Conservation (phyloP, 2,329 filamentous ascomycete genomes). For the Fusarium sarcochroum region DNA sequence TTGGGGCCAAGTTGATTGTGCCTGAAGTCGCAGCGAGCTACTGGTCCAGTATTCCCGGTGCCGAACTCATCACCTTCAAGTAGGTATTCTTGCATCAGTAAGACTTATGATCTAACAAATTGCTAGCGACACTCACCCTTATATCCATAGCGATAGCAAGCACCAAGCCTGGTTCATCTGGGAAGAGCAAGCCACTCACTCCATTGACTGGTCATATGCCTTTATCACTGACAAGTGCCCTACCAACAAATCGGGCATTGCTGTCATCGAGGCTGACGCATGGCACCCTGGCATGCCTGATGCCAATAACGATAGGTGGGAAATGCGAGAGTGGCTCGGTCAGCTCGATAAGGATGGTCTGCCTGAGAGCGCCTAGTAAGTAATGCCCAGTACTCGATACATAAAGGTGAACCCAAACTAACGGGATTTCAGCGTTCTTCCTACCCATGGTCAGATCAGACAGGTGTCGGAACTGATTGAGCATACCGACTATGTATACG, state of each 20-base stretch:
- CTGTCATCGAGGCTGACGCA: constrained; percentile 14
- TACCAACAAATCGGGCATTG: constrained; percentile 7
- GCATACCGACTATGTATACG: constrained; percentile 17
- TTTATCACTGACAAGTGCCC: constrained; percentile 20
- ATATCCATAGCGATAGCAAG: constrained; percentile 7
- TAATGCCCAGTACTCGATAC: background rate
- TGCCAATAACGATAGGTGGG: constrained; percentile 3
- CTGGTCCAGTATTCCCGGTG: constrained; percentile 19
- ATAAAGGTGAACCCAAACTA: background rate
- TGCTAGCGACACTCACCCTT: constrained; percentile 25
- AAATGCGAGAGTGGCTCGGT: constrained; percentile 21
- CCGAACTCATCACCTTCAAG: constrained; percentile 30
- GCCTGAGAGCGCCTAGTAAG: background rate
- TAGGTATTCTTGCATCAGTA: background rate
- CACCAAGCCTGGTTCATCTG: constrained; percentile 30
- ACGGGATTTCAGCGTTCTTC: constrained; percentile 1
- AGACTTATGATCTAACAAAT: background rate
- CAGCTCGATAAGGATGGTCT: constrained; percentile 12
- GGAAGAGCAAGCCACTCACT: constrained; percentile 19
- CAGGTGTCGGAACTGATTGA: constrained; percentile 17
- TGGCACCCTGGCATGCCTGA: constrained; percentile 16
- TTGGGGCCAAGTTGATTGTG: constrained; percentile 17
- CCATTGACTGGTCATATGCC: constrained; percentile 28
- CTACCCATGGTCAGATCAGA: constrained; percentile 15
- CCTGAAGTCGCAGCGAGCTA: constrained; percentile 22